Evolutionary conservation across 345 rosid genomes (phyloP), one percentile per base, ranked within the genome.

Genomic region (Hirschfeldia incana): DNA sequence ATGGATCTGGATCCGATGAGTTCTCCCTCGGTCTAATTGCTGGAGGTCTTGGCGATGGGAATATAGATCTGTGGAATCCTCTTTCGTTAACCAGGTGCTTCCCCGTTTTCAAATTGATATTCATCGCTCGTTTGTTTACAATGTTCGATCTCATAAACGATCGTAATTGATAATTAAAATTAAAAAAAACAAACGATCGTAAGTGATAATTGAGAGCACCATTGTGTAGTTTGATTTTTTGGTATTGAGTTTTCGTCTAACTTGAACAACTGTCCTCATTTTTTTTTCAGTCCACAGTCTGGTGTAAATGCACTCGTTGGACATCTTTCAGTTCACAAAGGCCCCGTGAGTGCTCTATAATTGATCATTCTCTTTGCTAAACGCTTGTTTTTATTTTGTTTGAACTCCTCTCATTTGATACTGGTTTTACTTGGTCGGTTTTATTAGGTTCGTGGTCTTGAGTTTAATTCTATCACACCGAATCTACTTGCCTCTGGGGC

Each of bases 401-500:
- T 55, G 67, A 32, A 58, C 60, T 69, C 64, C 58, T 57, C 61
- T 53, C 26, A 29, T 75, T 15, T 44, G 63, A 21, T 65, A 33
- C 57, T 34, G 30, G 17, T 16, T 34, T 21, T 62, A 60, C 65
- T 67, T 62, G 37, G 13, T 21, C 21, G 21, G 16, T 12, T 6
- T 46, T 37, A 9, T 79, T 71, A 96, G 99, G 99, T 96, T 73
- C 97, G 97, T 73, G 99, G 99, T 82, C 99, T 96, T 71, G 98
- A 91, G 80, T 96, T 96, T 81, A 96, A 96, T 76, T 53, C 83
- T 27, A 81, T 88, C 73, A 77, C 93, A 33, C 90, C 99, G 29
- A 89, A 93, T 75, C 85, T 89, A 72, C 92, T 96, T 83, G 99
- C 98, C 68, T 93, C 99, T 75, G 99, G 98, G 44, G 97, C 98